phyloP scores from a whole-genome alignment of 2,329 filamentous ascomycete species.

The Pseudodiploospora longispora region DNA sequence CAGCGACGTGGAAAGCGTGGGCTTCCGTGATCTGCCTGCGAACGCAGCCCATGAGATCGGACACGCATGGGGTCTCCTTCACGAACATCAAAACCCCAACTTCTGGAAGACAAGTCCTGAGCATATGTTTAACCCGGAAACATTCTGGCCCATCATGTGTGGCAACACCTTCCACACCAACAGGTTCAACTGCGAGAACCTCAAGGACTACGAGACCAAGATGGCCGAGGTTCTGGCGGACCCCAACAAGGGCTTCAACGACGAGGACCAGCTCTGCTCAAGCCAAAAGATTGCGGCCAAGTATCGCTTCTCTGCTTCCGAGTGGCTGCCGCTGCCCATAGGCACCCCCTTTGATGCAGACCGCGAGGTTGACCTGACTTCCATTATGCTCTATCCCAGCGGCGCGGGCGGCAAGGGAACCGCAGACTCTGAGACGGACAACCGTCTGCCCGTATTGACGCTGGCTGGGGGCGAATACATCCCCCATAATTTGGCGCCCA shows the following conservation, averaged over 20 bases:
- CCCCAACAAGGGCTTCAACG: background rate
- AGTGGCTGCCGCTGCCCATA: background rate
- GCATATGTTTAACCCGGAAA: background rate
- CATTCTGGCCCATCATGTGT: background rate
- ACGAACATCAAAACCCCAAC: constrained; percentile 19
- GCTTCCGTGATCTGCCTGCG: constrained; percentile 9
- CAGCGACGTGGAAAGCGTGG: constrained; percentile 3
- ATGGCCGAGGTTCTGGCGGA: background rate
- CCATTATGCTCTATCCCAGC: background rate
- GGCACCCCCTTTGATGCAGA: background rate
- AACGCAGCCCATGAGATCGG: constrained; percentile 21
- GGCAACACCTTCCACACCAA: background rate
- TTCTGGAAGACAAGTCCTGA: constrained; percentile 11
- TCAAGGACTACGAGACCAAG: background rate
- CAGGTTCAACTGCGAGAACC: background rate
- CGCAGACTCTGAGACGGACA: too few relatives aligned
- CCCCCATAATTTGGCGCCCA: too few relatives aligned
- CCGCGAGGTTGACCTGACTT: background rate
- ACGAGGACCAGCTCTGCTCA: background rate
- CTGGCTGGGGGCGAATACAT: too few relatives aligned
- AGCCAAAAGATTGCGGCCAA: background rate
- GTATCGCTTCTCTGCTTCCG: background rate
- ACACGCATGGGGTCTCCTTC: constrained; percentile 18
- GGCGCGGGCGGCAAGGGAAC: too few relatives aligned
- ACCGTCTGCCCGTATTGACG: too few relatives aligned